These are phyloP conservation scores for Monosporozyma aerobia DNA, from an alignment of 805 yeast genomes.

Conservation along the genomic window DNA sequence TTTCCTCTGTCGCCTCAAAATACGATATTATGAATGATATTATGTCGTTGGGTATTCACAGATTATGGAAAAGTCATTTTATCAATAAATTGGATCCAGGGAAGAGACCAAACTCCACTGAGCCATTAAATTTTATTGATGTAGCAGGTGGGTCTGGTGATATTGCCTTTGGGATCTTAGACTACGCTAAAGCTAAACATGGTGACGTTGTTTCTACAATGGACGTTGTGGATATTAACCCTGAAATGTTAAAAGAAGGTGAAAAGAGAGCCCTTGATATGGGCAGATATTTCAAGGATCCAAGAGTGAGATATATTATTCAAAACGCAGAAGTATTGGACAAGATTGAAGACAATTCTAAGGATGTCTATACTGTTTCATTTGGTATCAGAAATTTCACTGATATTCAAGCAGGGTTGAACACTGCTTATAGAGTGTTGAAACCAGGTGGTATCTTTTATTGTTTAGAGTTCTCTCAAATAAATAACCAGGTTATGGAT, in stretches of 20 bases:
- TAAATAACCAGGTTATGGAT: conserved; percentile 68
- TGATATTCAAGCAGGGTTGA: conserved; percentile 82
- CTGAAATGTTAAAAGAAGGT: conserved; percentile 94
- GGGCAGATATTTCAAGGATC: conserved; percentile 42
- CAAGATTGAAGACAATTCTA: conserved; percentile 72
- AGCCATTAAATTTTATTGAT: conserved; percentile 81
- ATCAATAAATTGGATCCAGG: conserved; percentile 88
- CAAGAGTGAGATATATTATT: conserved; percentile 68
- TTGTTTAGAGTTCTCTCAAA: conserved; percentile 90
- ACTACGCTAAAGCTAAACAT: conserved; percentile 74
- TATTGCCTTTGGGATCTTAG: conserved; percentile 89
- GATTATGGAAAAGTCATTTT: conserved; percentile 91
- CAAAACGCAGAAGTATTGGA: conserved; percentile 92
- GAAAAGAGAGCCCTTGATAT: conserved; percentile 58
- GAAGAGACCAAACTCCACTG: conserved; percentile 67
- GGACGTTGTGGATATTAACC: conserved; percentile 90
- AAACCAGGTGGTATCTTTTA: conserved; percentile 98
- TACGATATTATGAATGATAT: conserved; percentile 97
- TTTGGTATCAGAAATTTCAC: conserved; percentile 97
- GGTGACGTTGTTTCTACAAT: conserved; percentile 69
- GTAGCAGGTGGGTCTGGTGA: conserved; percentile 99
- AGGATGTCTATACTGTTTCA: conserved; percentile 92
- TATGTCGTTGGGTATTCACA: conserved; percentile 91
- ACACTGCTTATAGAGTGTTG: conserved; percentile 91
- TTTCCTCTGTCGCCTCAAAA: conserved; percentile 87